Percentiles rank a stretch among this genome's conserved stretches.
These are phyloP conservation scores for Casuarina cunninghamiana DNA, from an alignment of 306 rosid genomes.

Conservation along the genomic window DNA sequence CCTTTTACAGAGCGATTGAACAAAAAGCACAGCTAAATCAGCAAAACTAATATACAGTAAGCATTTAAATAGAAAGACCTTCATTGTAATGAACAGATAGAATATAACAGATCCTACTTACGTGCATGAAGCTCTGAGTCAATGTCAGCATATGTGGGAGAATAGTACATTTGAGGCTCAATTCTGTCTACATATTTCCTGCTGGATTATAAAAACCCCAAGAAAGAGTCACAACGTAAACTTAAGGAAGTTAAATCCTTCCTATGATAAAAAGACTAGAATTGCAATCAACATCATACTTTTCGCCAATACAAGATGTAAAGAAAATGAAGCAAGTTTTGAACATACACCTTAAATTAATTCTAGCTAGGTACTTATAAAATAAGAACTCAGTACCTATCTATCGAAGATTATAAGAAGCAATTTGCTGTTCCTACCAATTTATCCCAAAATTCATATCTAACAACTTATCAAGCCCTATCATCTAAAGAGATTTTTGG, in stretches of 20 bases:
- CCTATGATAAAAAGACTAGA: not conserved
- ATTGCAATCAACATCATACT: not conserved
- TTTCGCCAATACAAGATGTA: not conserved
- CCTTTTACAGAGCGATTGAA: not conserved
- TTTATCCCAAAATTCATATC: not conserved
- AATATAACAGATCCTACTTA: slow-evolving; percentile 42
- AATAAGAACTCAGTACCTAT: not conserved
- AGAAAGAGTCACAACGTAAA: not conserved
- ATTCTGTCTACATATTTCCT: slow-evolving; percentile 64
- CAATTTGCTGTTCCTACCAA: not conserved
- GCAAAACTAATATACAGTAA: not conserved
- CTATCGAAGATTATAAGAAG: not conserved
- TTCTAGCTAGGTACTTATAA: not conserved
- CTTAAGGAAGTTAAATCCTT: slow-evolving; percentile 1
- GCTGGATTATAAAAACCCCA: slow-evolving; percentile 23
- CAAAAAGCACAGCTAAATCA: not conserved
- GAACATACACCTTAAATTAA: not conserved
- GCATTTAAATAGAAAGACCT: not conserved
- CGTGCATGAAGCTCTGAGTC: slow-evolving; percentile 54
- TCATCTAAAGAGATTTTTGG: not conserved
- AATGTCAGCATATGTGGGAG: slow-evolving; percentile 33
- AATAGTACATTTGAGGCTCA: slow-evolving; percentile 36
- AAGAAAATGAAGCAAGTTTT: not conserved
- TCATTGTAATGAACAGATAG: not conserved
- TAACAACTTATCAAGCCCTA: not conserved